A percentile compares a stretch with the other conserved stretches of the same genome.
phyloP scores from a whole-genome alignment of 1,139 yeast species.

The Torulaspora globosa region DNA sequence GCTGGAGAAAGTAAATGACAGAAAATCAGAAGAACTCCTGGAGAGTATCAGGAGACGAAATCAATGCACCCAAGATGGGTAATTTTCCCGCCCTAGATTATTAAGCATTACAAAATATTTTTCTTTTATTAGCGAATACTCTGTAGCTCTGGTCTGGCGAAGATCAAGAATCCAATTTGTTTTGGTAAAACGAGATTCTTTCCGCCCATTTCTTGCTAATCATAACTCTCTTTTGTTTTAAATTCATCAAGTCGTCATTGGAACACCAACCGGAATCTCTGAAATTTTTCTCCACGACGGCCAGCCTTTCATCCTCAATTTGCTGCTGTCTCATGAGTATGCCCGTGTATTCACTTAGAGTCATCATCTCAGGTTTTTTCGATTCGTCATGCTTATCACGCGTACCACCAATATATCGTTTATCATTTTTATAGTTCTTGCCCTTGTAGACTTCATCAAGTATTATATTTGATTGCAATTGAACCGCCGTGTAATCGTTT shows the following conservation, averaged over 20 bases:
- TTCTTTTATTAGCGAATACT: neutral
- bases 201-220: conserved; percentile 34
- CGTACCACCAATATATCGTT: conserved; percentile 5
- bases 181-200: conserved; percentile 27
- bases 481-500: conserved; percentile 19
- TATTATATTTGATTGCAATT: conserved; percentile 24
- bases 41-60: conserved; percentile 27
- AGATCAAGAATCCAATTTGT: conserved; percentile 19
- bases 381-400: conserved; percentile 9
- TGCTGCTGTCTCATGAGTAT: conserved; percentile 27
- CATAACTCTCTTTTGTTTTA: conserved; percentile 27
- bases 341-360: conserved; percentile 27
- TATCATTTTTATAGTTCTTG: conserved; percentile 11
- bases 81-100: neutral
- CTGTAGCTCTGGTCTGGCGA: too few species aligned
- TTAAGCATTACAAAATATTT: conserved; percentile 5
- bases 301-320: conserved; percentile 29
- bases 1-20: conserved; percentile 30
- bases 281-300: conserved; percentile 26
- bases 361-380: conserved; percentile 21
- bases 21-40: conserved; percentile 28
- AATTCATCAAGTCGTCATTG: conserved; percentile 21
- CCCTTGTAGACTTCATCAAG: conserved; percentile 22
- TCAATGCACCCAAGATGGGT: conserved; percentile 2
- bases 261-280: conserved; percentile 34